Evolutionary conservation across 2,329 filamentous ascomycete species (phyloP), one percentile per base, ranked within the genome.

Genomic region (Venturia effusa): DNA sequence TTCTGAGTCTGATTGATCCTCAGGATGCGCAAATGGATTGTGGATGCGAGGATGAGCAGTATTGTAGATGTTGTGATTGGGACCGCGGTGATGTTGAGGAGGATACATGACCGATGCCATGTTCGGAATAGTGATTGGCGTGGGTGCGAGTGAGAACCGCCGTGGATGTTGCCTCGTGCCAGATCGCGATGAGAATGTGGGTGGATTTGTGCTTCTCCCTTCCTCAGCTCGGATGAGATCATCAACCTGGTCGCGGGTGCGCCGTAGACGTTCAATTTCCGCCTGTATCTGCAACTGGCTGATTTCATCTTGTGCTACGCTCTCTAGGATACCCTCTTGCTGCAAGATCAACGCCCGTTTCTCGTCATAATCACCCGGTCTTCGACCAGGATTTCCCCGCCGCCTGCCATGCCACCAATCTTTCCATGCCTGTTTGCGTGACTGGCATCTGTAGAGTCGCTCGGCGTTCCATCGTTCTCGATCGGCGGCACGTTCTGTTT

Each of bases 211-310:
- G 63, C 59, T 64, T 19, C 72, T 59, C 65, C 73, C 71, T 66
- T 74, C 73, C 62, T 75, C 73, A 17, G 77, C 77, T 34, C 73
- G 70, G 37, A 81, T 74, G 11, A 83, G 71, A 51, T 79, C 75
- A 51, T 78, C 77, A 1, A 84, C 82, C 32, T 83, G 78, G 61
- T 80, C 77, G 60, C 83, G 79, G 0, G 81, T 81, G 22, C 78
- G 74, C 39, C 80, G 74, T 24, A 85, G 72, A 59, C 80, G 78
- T 17, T 78, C 71, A 43, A 85, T 83, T 65, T 81, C 79, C 30
- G 75, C 73, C 65, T 78, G 74, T 74, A 81, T 77, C 40, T 80
- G 74, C 27, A 85, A 72, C 60, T 80, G 78, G 15, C 78, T 71
- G 45, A 85, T 83, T 65, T 81, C 79, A 24, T 75, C 73, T 64